Evolutionary conservation across 192 early-diverging fungal species (phyloP), one percentile per base, ranked within the genome.

Genomic region (Oehlia diaphana): DNA sequence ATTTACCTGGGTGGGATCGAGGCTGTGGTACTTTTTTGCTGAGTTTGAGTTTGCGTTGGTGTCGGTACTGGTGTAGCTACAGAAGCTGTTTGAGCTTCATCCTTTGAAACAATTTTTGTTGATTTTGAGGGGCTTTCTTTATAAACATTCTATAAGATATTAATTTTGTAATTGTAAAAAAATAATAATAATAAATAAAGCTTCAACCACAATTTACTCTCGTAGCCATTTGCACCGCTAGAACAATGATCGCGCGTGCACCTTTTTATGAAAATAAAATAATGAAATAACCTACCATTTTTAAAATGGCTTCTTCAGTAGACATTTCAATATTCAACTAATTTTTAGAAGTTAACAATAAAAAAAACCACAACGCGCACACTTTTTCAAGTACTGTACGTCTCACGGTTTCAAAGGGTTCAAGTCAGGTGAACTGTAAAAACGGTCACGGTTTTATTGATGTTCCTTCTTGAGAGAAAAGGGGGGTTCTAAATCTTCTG

Each of bases 341-440:
- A 28, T 70, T 42, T 70, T 70, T 67, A 16, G 23, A 37, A n/a
- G 39, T 16, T 37, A 42, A 70, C 19, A 42, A 42, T 19, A 13
- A 67, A 67, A 42, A 67, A 33, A 33, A 14, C 23, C 14, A 70
- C n/a, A 70, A 70, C 68, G 68, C 68, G 68, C 21, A 14, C 14
- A 69, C 13, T 26, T 13, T 42, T 69, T 39, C 33, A 70, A 70
- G 37, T 42, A 21, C 39, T 70, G 33, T 70, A 70, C 68, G 68
- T 70, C 68, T 70, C 68, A 70, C 68, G 39, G 68, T 42, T 37
- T 42, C 68, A 70, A 70, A 47, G 68, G 68, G 21, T 42, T 23
- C 21, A 70, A 70, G 76, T 78, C 76, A 78, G 76, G 76, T 78
- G 76, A 78, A 78, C 76, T 76, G 61, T 33, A 63, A 69, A 69